A percentile compares a stretch with the other conserved stretches of the same genome.
phyloP scores from a whole-genome alignment of 805 yeast species.

The Kuraishia floccosa region DNA sequence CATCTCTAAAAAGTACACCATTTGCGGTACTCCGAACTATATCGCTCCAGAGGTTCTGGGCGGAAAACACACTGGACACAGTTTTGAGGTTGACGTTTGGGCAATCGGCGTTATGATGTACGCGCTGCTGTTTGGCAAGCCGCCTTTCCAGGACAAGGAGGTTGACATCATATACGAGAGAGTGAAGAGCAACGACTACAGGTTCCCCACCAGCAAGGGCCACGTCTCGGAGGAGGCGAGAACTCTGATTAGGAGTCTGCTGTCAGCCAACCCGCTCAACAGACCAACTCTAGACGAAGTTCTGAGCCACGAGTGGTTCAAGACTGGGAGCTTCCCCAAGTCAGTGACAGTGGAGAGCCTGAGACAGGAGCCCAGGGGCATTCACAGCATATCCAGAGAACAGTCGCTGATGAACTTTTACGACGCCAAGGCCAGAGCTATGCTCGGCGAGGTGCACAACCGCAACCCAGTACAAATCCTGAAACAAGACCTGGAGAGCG shows the following conservation, averaged over 20 bases:
- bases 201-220: slow-evolving; percentile 55
- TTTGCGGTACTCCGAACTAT: slow-evolving; percentile 98
- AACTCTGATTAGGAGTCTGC: slow-evolving; percentile 57
- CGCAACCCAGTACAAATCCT: slow-evolving; percentile 62
- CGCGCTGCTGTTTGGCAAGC: slow-evolving; percentile 86
- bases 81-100: slow-evolving; percentile 95
- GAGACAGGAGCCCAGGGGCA: slow-evolving; percentile 47
- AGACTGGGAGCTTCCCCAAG: slow-evolving; percentile 67
- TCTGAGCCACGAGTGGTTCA: slow-evolving; percentile 78
- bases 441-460: slow-evolving; percentile 29
- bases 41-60: slow-evolving; percentile 96
- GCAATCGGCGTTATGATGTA: slow-evolving; percentile 95
- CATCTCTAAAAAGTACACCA: slow-evolving; percentile 75
- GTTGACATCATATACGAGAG: slow-evolving; percentile 87
- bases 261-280: slow-evolving; percentile 64
- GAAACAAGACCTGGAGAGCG: slow-evolving; percentile 58
- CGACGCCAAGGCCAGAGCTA: slow-evolving; percentile 52
- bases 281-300: slow-evolving; percentile 79
- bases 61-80: slow-evolving; percentile 81
- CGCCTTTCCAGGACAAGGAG: slow-evolving; percentile 96
- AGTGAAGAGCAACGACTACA: slow-evolving; percentile 72
- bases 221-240: slow-evolving; percentile 62
- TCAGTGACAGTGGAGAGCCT: slow-evolving; percentile 52
- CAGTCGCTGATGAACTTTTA: slow-evolving; percentile 62
- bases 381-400: slow-evolving; percentile 38